Evolutionary conservation across 169 alveolate genomes (phyloP).

Genomic region (Plasmodium malariae): DNA sequence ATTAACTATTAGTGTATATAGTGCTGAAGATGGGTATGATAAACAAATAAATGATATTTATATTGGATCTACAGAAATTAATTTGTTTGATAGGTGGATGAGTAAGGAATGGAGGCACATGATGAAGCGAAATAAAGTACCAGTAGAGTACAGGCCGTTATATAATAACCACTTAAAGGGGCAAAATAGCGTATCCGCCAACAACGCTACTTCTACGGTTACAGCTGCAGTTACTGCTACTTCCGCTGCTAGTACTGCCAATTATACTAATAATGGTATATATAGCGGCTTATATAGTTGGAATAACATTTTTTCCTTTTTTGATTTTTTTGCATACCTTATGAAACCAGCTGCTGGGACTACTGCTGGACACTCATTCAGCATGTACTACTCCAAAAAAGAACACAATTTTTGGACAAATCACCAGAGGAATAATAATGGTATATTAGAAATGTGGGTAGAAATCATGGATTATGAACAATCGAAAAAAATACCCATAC

Average conservation of each 20-base stretch:
- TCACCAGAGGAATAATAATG: constrained; percentile 68
- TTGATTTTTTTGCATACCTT: constrained; percentile 60
- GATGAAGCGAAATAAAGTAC: constrained; percentile 89
- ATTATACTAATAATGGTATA: not conserved
- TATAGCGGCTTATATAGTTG: not conserved
- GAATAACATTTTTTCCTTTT: constrained; percentile 74
- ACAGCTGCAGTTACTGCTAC: constrained; percentile 12
- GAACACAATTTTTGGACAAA: not conserved
- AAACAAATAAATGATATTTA: constrained; percentile 85
- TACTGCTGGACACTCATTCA: too few species aligned
- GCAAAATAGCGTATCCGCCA: constrained; percentile 29
- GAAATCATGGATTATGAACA: constrained; percentile 86
- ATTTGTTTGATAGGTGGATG: constrained; percentile 93
- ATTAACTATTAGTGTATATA: constrained; percentile 82
- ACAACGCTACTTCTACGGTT: constrained; percentile 61
- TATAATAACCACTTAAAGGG: constrained; percentile 64
- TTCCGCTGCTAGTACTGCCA: not conserved
- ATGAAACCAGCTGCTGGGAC: too few species aligned
- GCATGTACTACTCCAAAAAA: not conserved
- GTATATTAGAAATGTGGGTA: constrained; percentile 89
- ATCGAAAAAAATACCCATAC: constrained; percentile 85
- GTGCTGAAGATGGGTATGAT: constrained; percentile 78
- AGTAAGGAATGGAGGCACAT: constrained; percentile 91
- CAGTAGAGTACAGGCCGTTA: constrained; percentile 91
- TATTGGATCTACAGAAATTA: constrained; percentile 91